A percentile compares a stretch with the other conserved stretches of the same genome.
These are phyloP conservation scores for Botrytis medusae DNA, from an alignment of 2,329 filamentous ascomycete genomes.

Conservation along the genomic window DNA sequence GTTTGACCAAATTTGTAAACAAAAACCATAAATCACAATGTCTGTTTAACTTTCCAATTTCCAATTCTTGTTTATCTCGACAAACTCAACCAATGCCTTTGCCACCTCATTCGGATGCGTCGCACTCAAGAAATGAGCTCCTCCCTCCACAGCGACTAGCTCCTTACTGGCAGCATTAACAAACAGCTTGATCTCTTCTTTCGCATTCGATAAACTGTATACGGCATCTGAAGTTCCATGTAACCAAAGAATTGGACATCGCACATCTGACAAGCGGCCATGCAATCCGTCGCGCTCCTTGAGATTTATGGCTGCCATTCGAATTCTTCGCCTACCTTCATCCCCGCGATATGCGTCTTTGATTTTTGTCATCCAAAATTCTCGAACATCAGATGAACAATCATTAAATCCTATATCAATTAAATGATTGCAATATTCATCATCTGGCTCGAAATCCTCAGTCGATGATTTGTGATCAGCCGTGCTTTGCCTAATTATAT, in stretches of 20 bases:
- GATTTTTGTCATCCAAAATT: slow-evolving; percentile 50
- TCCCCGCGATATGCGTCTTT: slow-evolving; percentile 51
- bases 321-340: slow-evolving; percentile 50
- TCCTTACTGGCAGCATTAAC: slow-evolving; percentile 47
- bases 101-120: slow-evolving; percentile 25
- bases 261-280: slow-evolving; percentile 47
- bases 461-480: slow-evolving; percentile 35
- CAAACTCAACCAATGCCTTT: slow-evolving; percentile 25
- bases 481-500: slow-evolving; percentile 42
- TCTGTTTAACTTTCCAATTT: neutral
- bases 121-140: slow-evolving; percentile 51
- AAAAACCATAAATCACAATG: too few species aligned
- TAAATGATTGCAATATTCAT: slow-evolving; percentile 49
- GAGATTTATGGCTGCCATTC: slow-evolving; percentile 48
- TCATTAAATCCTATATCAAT: slow-evolving; percentile 47
- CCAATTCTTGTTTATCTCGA: slow-evolving; percentile 5
- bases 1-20: neutral
- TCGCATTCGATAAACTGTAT: slow-evolving; percentile 44
- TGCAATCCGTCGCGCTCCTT: slow-evolving; percentile 50
- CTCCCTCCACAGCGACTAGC: slow-evolving; percentile 47
- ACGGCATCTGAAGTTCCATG: slow-evolving; percentile 47
- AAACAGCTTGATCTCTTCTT: slow-evolving; percentile 53
- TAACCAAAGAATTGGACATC: slow-evolving; percentile 52
- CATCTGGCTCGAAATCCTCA: slow-evolving; percentile 49
- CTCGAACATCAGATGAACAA: slow-evolving; percentile 41